These are phyloP conservation scores for Tieghemostelium lacteum DNA, from an alignment of 78 protist species.

Conservation along the genomic window DNA sequence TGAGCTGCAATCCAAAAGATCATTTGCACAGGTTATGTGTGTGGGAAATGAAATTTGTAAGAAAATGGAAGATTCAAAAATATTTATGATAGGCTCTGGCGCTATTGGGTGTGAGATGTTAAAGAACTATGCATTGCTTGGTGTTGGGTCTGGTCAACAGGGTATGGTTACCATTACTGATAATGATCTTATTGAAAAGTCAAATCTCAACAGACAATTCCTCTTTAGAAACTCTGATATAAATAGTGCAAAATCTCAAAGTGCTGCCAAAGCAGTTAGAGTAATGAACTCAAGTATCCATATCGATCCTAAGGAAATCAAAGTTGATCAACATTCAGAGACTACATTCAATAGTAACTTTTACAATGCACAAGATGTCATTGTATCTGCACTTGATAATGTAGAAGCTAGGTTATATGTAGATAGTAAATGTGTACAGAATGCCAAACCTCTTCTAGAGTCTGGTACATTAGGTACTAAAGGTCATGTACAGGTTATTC, in stretches of 20 bases:
- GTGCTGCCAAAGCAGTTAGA: slow-evolving; percentile 92
- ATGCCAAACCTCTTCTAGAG: slow-evolving; percentile 95
- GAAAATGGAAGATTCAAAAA: slow-evolving; percentile 34
- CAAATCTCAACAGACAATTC: slow-evolving; percentile 98
- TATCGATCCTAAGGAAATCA: slow-evolving; percentile 26
- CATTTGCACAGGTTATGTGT: slow-evolving; percentile 46
- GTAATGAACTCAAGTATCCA: slow-evolving; percentile 92
- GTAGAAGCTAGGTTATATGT: slow-evolving; percentile 96
- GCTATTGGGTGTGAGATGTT: slow-evolving; percentile 99
- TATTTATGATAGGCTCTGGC: slow-evolving; percentile 98
- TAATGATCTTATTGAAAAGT: slow-evolving; percentile 96
- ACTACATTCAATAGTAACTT: slow-evolving; percentile 77
- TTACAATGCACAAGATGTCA: slow-evolving; percentile 83
- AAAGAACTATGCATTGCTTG: slow-evolving; percentile 96
- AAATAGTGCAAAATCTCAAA: slow-evolving; percentile 87
- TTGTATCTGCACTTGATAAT: slow-evolving; percentile 97
- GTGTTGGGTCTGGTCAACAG: slow-evolving; percentile 86
- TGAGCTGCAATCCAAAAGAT: neutral
- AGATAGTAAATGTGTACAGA: slow-evolving; percentile 92
- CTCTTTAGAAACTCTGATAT: slow-evolving; percentile 94
- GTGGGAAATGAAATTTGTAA: slow-evolving; percentile 32
- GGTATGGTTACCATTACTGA: slow-evolving; percentile 95
- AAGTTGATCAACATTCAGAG: slow-evolving; percentile 95
- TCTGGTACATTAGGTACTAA: slow-evolving; percentile 98
- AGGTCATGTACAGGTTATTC: slow-evolving; percentile 93